Percentiles rank a stretch among this genome's conserved stretches.
Conservation (phyloP, 768 basidiomycete genomes). For the Auricularia heimuer region DNA sequence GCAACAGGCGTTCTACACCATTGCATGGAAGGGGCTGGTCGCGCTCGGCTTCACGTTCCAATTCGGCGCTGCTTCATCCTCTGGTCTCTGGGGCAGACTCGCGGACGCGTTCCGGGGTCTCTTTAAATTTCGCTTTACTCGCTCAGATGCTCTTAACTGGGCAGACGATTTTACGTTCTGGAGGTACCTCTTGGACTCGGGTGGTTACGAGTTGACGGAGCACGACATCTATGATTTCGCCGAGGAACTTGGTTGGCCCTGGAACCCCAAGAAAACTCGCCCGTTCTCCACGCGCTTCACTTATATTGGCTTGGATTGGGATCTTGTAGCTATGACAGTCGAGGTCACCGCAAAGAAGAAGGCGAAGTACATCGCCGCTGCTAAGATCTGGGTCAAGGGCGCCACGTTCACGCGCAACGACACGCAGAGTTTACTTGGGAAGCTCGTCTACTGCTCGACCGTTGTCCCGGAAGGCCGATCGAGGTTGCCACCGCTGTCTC, state of each 20-base stretch:
- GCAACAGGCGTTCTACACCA: conserved; percentile 17
- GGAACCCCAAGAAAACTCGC: conserved; percentile 22
- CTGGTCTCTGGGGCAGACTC: conserved; percentile 23
- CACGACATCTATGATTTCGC: conserved; percentile 7
- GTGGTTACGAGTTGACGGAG: background rate
- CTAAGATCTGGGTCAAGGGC: background rate
- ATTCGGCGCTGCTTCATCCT: conserved; percentile 22
- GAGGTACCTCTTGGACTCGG: conserved; percentile 2
- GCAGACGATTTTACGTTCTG: conserved; percentile 29
- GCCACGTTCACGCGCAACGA: background rate
- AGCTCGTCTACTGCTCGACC: background rate
- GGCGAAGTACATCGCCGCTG: background rate
- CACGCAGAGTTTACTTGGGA: background rate
- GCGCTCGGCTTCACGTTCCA: conserved; percentile 25
- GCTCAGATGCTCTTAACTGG: conserved; percentile 22
- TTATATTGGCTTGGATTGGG: background rate
- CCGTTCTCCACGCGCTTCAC: conserved; percentile 17
- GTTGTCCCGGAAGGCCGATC: background rate
- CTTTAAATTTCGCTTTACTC: conserved; percentile 12
- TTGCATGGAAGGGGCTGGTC: conserved; percentile 15
- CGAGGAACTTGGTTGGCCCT: conserved; percentile 23
- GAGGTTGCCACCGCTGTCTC: background rate
- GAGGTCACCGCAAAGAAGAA: background rate
- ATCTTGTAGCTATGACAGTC: background rate
- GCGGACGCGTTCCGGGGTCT: conserved; percentile 25